Percentiles rank a stretch among this genome's conserved stretches.
Conservation (phyloP, 129 eudicot species). For the Artemisia tridentata region DNA sequence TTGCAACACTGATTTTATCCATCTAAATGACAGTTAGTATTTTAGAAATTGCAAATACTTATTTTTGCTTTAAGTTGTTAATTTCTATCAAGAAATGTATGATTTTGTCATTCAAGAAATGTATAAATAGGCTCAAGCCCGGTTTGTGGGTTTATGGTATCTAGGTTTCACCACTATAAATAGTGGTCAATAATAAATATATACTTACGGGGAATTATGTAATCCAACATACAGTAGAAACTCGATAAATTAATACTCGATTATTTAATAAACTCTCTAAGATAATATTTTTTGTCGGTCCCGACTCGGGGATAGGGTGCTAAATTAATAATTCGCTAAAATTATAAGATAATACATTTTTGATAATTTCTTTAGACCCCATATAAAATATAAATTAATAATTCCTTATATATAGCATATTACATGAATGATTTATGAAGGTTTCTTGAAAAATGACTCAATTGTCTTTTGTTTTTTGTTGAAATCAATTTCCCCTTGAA, state of each 20-base stretch:
- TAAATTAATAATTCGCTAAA: slow-evolving; percentile 38
- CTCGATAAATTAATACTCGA: slow-evolving; percentile 37
- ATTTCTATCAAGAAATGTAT: too few species aligned
- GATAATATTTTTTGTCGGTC: slow-evolving; percentile 32
- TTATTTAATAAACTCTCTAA: slow-evolving; percentile 37
- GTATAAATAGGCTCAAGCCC: too few species aligned
- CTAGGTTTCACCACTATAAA: too few species aligned
- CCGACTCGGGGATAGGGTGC: slow-evolving; percentile 37
- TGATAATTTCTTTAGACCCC: slow-evolving; percentile 17
- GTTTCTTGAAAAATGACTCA: slow-evolving; percentile 28
- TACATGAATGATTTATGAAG: slow-evolving; percentile 30
- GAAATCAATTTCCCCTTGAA: slow-evolving; percentile 38
- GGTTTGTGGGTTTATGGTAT: too few species aligned
- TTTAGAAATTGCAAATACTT: too few species aligned
- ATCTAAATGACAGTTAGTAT: too few species aligned
- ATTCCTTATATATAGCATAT: slow-evolving; percentile 29
- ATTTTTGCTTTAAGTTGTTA: too few species aligned
- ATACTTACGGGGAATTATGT: too few species aligned
- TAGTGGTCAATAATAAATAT: too few species aligned
- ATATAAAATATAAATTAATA: slow-evolving; percentile 31
- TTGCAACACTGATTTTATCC: too few species aligned
- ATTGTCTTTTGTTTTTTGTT: slow-evolving; percentile 37
- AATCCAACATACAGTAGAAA: slow-evolving; percentile 28
- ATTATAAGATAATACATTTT: slow-evolving; percentile 34
- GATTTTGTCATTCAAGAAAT: too few species aligned